Base-by-base conservation (phyloP, 371 early-diverging fungal genomes). In the Saksenaea oblongispora region DNA sequence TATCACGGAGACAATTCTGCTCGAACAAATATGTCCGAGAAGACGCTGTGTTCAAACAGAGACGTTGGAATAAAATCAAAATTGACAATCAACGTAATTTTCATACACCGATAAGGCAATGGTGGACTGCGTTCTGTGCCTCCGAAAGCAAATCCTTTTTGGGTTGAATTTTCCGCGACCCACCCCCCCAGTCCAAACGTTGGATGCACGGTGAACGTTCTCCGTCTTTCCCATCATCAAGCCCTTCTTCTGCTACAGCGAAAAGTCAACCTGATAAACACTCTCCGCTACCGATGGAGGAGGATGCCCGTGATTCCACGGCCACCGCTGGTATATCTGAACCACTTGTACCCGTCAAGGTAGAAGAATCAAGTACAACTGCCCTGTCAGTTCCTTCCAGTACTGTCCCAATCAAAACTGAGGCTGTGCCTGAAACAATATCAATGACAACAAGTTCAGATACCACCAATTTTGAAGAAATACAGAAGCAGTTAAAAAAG, bases 401-500 rank as follows among this genome's bases (percentile, higher is more conserved):
- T 18, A 53, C 24, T 14, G 35, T 53, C 54, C 34, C 59, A 13
- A 35, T 34, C 35, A 53, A 54, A 35, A 35, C 35, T n/a, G 35
- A 54, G n/a, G n/a, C 18, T 55, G 34, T 17, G 13, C 11, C 18
- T 14, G 51, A 61, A 35, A 28, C 11, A 13, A 10, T 13, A 10
- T 14, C 24, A 27, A 47, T 44, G 17, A 36, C 22, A 18, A 42
- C 66, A 5, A 63, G 65, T 8, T 60, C 73, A 13, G 69, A 61
- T 28, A 80, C 76, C 14, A 79, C 85, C 18, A 80, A 64, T 15
- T 86, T 91, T 69, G 87, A 87, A 56, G 82, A 85, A 56, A 87
- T 90, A 42, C 91, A 90, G 56, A 84, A 79, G 54, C 87, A 89
- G 61, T 76, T 92, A 31, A 91, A 90, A 63, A 82, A 80, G 8